Evolutionary conservation across 257 asterid species (phyloP), one percentile per base, ranked within the genome.

Genomic region (Verbascum thapsus): DNA sequence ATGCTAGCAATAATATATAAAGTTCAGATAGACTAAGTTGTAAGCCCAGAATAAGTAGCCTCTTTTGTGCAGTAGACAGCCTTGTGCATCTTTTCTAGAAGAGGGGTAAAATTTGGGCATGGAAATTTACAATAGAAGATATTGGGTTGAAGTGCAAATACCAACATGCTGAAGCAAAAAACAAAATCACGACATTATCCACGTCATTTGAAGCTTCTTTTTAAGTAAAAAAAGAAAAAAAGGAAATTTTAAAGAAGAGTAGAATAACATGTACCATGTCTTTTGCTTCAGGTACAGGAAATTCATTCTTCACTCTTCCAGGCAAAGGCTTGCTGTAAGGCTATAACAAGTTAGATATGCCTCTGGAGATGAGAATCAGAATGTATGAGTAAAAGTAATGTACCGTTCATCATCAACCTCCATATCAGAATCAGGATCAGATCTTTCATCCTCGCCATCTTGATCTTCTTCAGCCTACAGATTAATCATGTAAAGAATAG

Each of bases 281-380:
- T 70, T 78, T 86, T 53, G 82, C 75, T 75, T 81, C 97, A 50
- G 94, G 78, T 67, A 86, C 97, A 43, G 72, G 55, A 43, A 81
- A 66, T 63, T 86, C 96, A 20, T 75, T 88, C 81, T 82, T 88
- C 79, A 77, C 84, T 75, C 81, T 80, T 64, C 77, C 39, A 9
- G 86, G 69, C 53, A 75, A 73, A 56, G 75, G 75, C 70, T 73
- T 83, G 22, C 86, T 83, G 83, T 15, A 48, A 8, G 32, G 34
- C 47, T 56, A 64, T 13, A 38, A 37, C 62, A 51, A 10, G 59
- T 61, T 51, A 65, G 42, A 70, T 10, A 61, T 8, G 72, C 57
- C 55, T 69, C 53, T 6, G 51, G 43, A 42, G 58, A 61, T 42
- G 13, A 58, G 18, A 63, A 44, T 7, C 23, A 0, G 22, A 42